Base-by-base conservation (phyloP, 1,284 basidiomycete genomes). In the Kwoniella shivajii region DNA sequence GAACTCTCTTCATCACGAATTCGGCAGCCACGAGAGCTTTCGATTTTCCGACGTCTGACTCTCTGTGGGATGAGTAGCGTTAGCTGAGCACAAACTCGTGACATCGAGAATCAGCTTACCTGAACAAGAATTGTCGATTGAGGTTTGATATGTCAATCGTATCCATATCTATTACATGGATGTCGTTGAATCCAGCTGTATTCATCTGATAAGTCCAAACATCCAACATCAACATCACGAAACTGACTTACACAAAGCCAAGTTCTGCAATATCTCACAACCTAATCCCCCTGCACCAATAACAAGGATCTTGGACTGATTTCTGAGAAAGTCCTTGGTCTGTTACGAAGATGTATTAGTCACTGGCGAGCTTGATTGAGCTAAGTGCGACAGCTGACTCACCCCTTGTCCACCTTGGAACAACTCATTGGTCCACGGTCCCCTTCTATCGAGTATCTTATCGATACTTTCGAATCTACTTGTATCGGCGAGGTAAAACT, bases 161-260 rank as follows among this genome's bases (percentile, higher is more conserved):
- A 81, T 99, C 96, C 95, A 99, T 99, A 81, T 99, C 96, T 74
- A 99, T 99, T 65, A 99, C 93, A 81, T 99, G 92, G 61, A 99
- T 96, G 72, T 99, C 89, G 74, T 88, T 89, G 84, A 99, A 99
- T 20, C 96, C 96, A 50, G 90, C 88, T 79, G 43, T 2, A 36
- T n/a, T 43, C n/a, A n/a, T n/a, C n/a, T 11, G 9, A 36, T 22
- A 3, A 9, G 29, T 47, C 31, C 33, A 33, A 34, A 7, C 18
- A 13, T 9, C n/a, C 1, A 14, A 20, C 4, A 3, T 47, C 20
- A 27, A 26, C 11, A 42, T 24, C 22, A 14, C 18, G 18, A 20
- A 47, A 33, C 33, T 47, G 45, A 69, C 78, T 51, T 36, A 79
- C 77, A 75, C 63, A 97, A 79, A 24, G 93, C 92, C 47, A 96